A percentile compares a stretch with the other conserved stretches of the same genome.
Evolutionary conservation across 73 alveolate genomes (phyloP).

Genomic region (Diophrys appendiculata): DNA sequence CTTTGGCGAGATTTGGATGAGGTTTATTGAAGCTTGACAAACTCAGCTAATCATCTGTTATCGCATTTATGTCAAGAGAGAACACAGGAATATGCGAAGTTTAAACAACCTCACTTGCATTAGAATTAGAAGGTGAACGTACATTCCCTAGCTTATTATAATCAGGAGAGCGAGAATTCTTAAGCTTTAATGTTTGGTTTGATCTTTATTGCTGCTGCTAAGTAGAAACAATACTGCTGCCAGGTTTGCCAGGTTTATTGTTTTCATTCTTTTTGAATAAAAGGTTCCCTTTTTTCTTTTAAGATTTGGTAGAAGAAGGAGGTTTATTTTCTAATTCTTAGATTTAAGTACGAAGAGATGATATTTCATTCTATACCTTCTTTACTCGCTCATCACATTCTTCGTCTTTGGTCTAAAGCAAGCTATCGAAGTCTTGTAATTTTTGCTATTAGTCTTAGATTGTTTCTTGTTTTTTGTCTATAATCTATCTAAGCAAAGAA

Average conservation of each 20-base stretch:
- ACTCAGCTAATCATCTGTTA: not conserved
- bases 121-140: not conserved
- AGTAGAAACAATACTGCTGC: too few relatives aligned
- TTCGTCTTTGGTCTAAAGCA: not conserved
- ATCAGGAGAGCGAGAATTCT: too few relatives aligned
- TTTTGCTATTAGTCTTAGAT: not conserved
- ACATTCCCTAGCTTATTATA: too few relatives aligned
- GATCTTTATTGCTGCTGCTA: too few relatives aligned
- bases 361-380: not conserved
- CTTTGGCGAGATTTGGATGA: not conserved
- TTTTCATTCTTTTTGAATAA: not conserved
- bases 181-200: too few relatives aligned
- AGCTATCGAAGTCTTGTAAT: not conserved
- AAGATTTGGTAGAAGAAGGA: not conserved
- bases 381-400: not conserved
- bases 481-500: not conserved
- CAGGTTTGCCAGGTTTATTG: not conserved
- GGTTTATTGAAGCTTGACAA: not conserved
- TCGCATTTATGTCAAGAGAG: not conserved
- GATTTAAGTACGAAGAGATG: not conserved
- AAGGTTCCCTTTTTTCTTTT: not conserved
- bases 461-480: not conserved
- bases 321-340: not conserved
- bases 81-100: not conserved
- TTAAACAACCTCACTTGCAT: not conserved